Percentiles rank a stretch among this genome's conserved stretches.
Conservation (phyloP, 2,329 filamentous ascomycete genomes). For the Cercospora brassicicola region DNA sequence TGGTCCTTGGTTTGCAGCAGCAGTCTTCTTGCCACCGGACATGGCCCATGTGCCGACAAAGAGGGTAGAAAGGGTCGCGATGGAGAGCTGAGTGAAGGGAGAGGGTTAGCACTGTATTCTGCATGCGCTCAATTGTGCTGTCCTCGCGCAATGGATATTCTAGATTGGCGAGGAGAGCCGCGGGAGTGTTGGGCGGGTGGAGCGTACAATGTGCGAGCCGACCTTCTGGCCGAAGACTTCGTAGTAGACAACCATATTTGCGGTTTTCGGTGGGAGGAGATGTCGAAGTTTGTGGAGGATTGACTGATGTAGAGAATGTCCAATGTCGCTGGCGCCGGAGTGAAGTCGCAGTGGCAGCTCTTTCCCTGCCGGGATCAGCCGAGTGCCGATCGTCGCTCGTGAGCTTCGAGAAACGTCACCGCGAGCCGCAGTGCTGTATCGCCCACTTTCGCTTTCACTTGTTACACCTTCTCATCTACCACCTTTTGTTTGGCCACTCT, state of each 20-base stretch:
- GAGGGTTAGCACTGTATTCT: not conserved
- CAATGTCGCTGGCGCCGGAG: conserved; percentile 17
- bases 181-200: not conserved
- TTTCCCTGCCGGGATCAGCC: conserved; percentile 8
- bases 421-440: not conserved
- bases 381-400: not conserved
- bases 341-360: conserved; percentile 19
- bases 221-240: conserved; percentile 54
- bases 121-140: not conserved
- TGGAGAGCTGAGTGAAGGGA: conserved; percentile 55
- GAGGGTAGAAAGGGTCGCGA: conserved; percentile 55
- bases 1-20: conserved; percentile 51
- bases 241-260: conserved; percentile 55
- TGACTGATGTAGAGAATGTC: conserved; percentile 12
- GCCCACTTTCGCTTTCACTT: not conserved
- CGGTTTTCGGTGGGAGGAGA: conserved; percentile 13
- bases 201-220: conserved; percentile 55
- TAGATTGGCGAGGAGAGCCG: conserved; percentile 4
- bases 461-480: not conserved
- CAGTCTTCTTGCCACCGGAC: conserved; percentile 50
- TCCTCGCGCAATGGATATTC: not conserved
- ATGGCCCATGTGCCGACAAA: conserved; percentile 50
- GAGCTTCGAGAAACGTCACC: conserved; percentile 11
- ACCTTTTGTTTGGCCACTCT: not conserved
- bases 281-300: conserved; percentile 7